Conservation (phyloP, 495 filamentous ascomycete genomes). For the Penicillium ucsense region DNA sequence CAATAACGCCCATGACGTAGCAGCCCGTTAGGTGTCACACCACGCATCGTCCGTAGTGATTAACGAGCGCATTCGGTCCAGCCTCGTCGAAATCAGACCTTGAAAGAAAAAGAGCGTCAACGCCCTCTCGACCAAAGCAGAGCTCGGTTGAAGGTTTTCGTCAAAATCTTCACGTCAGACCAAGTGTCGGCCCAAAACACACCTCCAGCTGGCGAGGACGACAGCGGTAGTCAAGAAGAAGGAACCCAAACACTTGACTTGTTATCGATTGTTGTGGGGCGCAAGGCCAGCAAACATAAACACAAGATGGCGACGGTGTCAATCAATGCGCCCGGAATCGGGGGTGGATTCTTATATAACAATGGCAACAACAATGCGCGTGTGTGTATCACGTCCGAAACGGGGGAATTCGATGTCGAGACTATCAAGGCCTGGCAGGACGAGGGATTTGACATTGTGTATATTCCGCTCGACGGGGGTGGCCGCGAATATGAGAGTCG, state of each 20-base stretch:
- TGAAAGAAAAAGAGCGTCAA: not conserved
- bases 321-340: slow-evolving; percentile 27
- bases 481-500: slow-evolving; percentile 43
- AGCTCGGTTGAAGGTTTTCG: not conserved
- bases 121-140: not conserved
- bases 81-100: too few species aligned
- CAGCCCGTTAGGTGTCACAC: too few species aligned
- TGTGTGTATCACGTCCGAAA: slow-evolving; percentile 56
- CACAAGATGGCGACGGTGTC: slow-evolving; percentile 28
- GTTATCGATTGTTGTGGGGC: not conserved
- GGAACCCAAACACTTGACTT: not conserved
- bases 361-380: slow-evolving; percentile 38
- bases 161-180: not conserved
- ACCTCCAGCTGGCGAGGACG: not conserved
- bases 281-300: not conserved
- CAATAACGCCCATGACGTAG: too few species aligned
- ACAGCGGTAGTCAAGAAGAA: not conserved
- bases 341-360: slow-evolving; percentile 31
- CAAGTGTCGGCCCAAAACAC: not conserved
- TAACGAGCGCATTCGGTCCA: too few species aligned
- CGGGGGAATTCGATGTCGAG: slow-evolving; percentile 48
- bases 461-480: slow-evolving; percentile 45
- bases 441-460: slow-evolving; percentile 58
- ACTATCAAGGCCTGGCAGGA: slow-evolving; percentile 50
- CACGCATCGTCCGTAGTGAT: too few species aligned